A percentile compares a stretch with the other conserved stretches of the same genome.
These are phyloP conservation scores for Globisporangium canariense DNA, from an alignment of 352 stramenopile species.

Conservation along the genomic window DNA sequence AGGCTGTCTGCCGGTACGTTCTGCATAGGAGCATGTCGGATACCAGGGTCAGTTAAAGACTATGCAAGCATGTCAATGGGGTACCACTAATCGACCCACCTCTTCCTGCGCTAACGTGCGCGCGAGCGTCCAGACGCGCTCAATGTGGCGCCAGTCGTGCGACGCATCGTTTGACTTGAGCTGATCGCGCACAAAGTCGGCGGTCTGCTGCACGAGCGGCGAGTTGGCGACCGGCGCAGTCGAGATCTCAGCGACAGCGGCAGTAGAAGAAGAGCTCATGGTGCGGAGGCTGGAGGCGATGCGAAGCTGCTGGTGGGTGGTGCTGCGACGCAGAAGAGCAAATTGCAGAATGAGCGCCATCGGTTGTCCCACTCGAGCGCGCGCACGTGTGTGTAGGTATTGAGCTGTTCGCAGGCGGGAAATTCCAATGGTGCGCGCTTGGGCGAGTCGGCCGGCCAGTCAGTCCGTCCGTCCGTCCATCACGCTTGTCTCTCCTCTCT, in stretches of 20 bases:
- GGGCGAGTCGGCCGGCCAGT: not conserved
- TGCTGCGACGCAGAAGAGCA: not conserved
- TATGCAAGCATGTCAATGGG: not conserved
- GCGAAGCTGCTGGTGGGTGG: not conserved
- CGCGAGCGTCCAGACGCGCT: conserved; percentile 81
- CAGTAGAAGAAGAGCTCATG: conserved; percentile 1
- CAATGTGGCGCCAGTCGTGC: conserved; percentile 87
- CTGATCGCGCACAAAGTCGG: conserved; percentile 68
- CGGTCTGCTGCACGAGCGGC: conserved; percentile 62
- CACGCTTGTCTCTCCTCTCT: not conserved
- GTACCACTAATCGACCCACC: conserved; percentile 14
- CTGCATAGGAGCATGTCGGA: conserved; percentile 19
- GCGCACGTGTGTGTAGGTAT: not conserved
- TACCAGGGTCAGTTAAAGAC: not conserved
- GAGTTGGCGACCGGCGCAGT: conserved; percentile 18
- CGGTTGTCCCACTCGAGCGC: not conserved
- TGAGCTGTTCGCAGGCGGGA: too few relatives aligned
- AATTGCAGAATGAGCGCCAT: conserved; percentile 6
- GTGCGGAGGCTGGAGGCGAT: not conserved
- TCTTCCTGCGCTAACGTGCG: conserved; percentile 72
- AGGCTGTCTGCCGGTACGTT: conserved; percentile 49
- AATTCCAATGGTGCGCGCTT: conserved; percentile 1
- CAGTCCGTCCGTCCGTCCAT: too few relatives aligned
- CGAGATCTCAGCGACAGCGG: not conserved
- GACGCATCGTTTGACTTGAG: conserved; percentile 78